A percentile compares a stretch with the other conserved stretches of the same genome.
phyloP scores from a whole-genome alignment of 768 basidiomycete species.

The Paxillus rubicundulus region DNA sequence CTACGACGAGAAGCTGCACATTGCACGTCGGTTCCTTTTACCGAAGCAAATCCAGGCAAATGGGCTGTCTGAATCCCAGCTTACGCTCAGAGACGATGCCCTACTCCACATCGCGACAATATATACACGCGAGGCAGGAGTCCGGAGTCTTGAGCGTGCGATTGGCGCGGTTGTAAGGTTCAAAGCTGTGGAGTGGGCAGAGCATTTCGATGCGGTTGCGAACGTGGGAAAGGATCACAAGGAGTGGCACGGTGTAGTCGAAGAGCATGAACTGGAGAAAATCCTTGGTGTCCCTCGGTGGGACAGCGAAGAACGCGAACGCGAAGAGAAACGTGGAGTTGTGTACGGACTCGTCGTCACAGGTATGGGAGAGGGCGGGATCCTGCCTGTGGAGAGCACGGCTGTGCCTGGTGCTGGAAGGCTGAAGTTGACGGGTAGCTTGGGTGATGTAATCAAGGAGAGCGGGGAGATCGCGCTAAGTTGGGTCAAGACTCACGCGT shows the following conservation, averaged over 20 bases:
- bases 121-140: constrained; percentile 90
- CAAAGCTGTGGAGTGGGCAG: constrained; percentile 91
- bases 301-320: constrained; percentile 77
- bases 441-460: constrained; percentile 92
- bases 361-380: constrained; percentile 82
- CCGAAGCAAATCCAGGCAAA: constrained; percentile 86
- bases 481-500: constrained; percentile 88
- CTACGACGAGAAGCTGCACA: constrained; percentile 88
- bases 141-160: constrained; percentile 84
- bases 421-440: constrained; percentile 76
- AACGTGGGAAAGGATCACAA: constrained; percentile 24
- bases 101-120: constrained; percentile 69
- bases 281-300: constrained; percentile 80
- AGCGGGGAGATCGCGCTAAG: constrained; percentile 87
- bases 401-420: constrained; percentile 71
- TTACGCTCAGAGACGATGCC: constrained; percentile 67
- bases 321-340: constrained; percentile 70
- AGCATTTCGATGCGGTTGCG: constrained; percentile 40
- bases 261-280: constrained; percentile 70
- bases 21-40: constrained; percentile 81
- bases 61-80: constrained; percentile 58
- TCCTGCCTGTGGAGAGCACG: constrained; percentile 82
- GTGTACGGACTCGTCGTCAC: constrained; percentile 88
- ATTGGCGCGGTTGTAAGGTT: constrained; percentile 86
- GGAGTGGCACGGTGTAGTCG: constrained; percentile 59